These are phyloP conservation scores for Auricularia sp. DNA, from an alignment of 768 basidiomycete genomes.

Conservation along the genomic window DNA sequence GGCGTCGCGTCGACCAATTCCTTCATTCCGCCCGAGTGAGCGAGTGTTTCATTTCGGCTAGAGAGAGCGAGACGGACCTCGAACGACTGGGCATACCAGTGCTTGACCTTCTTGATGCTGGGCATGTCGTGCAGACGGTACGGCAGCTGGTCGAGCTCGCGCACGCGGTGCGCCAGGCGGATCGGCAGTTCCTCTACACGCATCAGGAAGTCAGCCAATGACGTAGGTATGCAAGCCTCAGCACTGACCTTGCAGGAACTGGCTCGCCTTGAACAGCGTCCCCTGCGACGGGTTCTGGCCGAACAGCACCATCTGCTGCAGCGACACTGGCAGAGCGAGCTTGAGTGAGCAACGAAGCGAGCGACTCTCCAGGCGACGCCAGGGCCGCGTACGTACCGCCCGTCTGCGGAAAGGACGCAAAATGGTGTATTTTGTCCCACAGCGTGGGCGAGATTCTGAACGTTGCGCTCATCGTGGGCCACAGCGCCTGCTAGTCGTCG, in stretches of 20 bases:
- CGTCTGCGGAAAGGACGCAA: conserved; percentile 86
- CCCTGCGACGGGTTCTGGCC: conserved; percentile 94
- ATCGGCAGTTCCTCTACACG: conserved; percentile 83
- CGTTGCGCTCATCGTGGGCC: conserved; percentile 24
- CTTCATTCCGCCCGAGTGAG: conserved; percentile 29
- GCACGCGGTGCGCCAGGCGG: conserved; percentile 88
- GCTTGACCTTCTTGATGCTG: conserved; percentile 87
- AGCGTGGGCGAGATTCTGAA: conserved; percentile 70
- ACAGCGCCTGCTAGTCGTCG: no score
- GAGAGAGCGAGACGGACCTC: conserved; percentile 48
- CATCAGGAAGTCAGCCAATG: conserved; percentile 12
- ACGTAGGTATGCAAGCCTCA: background rate
- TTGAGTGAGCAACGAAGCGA: background rate
- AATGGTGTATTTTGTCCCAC: conserved; percentile 89
- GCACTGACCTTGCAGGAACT: conserved; percentile 65
- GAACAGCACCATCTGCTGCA: conserved; percentile 97
- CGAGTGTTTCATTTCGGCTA: background rate
- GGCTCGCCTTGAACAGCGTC: conserved; percentile 83
- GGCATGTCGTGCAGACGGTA: conserved; percentile 87
- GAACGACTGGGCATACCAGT: conserved; percentile 99
- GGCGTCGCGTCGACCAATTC: conserved; percentile 83
- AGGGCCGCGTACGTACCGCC: conserved; percentile 47
- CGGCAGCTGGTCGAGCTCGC: conserved; percentile 89
- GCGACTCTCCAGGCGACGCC: background rate
- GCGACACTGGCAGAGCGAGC: conserved; percentile 49